These are phyloP conservation scores for Penicillium digitatum DNA, from an alignment of 2,329 filamentous ascomycete genomes.

Conservation along the genomic window DNA sequence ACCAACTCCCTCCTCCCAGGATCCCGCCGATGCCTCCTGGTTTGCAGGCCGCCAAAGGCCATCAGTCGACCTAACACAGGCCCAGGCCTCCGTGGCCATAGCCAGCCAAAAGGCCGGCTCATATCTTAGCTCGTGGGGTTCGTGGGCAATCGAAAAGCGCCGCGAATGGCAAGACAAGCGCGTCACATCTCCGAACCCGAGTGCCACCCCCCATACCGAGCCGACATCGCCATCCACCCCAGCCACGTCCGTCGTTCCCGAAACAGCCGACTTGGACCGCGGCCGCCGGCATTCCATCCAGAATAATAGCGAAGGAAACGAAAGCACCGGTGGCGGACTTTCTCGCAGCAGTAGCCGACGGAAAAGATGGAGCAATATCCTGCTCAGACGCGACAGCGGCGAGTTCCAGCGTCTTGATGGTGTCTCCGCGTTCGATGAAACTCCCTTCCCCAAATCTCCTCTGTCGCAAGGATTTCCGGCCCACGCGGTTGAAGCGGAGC, in stretches of 20 bases:
- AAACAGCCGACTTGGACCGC: constrained; percentile 27
- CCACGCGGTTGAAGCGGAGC: constrained; percentile 12
- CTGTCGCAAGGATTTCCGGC: constrained; percentile 30
- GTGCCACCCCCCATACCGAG: not conserved
- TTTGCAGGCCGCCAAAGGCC: constrained; percentile 32
- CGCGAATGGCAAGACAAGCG: constrained; percentile 46
- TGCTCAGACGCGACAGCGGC: constrained; percentile 33
- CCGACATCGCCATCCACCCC: constrained; percentile 22
- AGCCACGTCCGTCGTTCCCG: constrained; percentile 21
- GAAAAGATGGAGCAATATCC: constrained; percentile 39
- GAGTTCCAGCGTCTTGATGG: constrained; percentile 29
- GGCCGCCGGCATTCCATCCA: constrained; percentile 31
- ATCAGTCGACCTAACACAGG: constrained; percentile 49
- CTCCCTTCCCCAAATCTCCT: constrained; percentile 30
- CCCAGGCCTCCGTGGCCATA: constrained; percentile 53
- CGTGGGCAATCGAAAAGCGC: constrained; percentile 53
- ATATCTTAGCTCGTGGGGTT: constrained; percentile 61
- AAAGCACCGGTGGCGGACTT: constrained; percentile 14
- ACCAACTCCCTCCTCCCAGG: constrained; percentile 23
- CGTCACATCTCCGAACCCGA: constrained; percentile 19
- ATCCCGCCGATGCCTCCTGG: constrained; percentile 21
- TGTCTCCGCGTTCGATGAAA: constrained; percentile 19
- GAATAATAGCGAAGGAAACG: constrained; percentile 27
- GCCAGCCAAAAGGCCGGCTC: constrained; percentile 56
- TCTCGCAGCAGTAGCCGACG: constrained; percentile 33